Conservation (phyloP, 164 flowering plant species). For the Stephania japonica region DNA sequence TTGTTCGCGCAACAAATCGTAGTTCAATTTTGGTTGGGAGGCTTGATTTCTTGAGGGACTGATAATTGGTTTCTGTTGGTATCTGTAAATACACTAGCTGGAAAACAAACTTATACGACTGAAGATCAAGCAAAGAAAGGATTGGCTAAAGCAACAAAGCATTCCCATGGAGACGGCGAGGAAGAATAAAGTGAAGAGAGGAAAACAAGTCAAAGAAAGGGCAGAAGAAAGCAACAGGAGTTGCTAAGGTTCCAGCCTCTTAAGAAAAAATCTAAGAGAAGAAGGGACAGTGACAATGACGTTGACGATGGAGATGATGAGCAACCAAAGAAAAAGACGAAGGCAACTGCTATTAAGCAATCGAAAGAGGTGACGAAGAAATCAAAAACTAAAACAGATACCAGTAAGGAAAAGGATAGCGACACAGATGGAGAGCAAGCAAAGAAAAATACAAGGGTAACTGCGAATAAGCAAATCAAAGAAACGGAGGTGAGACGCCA, state of each 20-base stretch:
- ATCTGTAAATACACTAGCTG: no score
- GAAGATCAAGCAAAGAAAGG: constrained; percentile 44
- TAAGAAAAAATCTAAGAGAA: constrained; percentile 36
- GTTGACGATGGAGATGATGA: constrained; percentile 16
- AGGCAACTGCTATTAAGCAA: constrained; percentile 13
- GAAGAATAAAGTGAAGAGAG: constrained; percentile 29
- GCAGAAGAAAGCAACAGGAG: constrained; percentile 22
- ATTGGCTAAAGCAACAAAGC: constrained; percentile 32
- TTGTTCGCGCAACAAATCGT: no score
- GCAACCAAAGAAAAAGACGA: constrained; percentile 15
- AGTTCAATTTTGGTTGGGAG: no score
- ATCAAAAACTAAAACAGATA: constrained; percentile 9
- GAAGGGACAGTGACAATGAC: constrained; percentile 24
- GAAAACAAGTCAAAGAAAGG: constrained; percentile 29
- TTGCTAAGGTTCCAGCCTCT: constrained; percentile 20
- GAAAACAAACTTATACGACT: no score
- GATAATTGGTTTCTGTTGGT: no score
- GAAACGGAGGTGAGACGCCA: no score
- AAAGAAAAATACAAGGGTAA: no score
- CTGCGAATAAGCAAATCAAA: constrained; percentile 18
- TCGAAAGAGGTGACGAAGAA: constrained; percentile 10
- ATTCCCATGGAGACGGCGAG: constrained; percentile 16
- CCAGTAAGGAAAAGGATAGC: background rate
- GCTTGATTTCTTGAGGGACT: no score
- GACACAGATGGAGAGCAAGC: no score